phyloP scores from a whole-genome alignment of 2,329 filamentous ascomycete species.

The Davidsoniella neocaledoniae region DNA sequence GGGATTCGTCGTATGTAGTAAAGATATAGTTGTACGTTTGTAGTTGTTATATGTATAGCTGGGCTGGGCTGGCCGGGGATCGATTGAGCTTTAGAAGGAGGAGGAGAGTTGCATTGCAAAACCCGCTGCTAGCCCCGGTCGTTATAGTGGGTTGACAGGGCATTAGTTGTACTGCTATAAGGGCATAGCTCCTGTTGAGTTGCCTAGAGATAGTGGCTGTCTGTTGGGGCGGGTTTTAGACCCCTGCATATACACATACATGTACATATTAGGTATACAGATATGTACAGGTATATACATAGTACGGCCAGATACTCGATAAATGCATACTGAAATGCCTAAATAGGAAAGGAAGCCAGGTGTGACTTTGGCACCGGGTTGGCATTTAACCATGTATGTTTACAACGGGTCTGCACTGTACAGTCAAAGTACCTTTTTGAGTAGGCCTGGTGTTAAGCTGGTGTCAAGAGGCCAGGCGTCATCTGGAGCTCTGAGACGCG shows the following conservation, averaged over 20 bases:
- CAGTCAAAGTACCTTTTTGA: constrained; percentile 6
- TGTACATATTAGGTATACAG: neutral
- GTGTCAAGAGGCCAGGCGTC: constrained; percentile 1
- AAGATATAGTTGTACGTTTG: too few species aligned
- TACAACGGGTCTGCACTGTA: neutral
- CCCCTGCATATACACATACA: neutral
- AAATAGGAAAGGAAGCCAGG: neutral
- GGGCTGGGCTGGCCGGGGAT: too few species aligned
- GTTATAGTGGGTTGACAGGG: too few species aligned
- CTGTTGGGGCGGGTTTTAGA: neutral
- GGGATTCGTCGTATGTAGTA: too few species aligned
- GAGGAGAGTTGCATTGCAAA: too few species aligned
- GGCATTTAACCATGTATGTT: neutral
- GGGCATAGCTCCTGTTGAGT: too few species aligned
- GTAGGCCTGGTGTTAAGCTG: neutral
- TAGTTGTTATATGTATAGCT: too few species aligned
- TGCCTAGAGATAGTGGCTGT: neutral
- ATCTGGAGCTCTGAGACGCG: neutral
- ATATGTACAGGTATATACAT: neutral
- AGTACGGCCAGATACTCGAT: neutral
- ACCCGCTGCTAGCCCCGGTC: too few species aligned
- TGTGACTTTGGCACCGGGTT: neutral
- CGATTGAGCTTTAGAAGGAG: too few species aligned
- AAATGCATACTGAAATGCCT: too few species aligned
- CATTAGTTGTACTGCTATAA: too few species aligned